phyloP scores from a whole-genome alignment of 2,329 filamentous ascomycete species.

The Rachicladosporium sp. region DNA sequence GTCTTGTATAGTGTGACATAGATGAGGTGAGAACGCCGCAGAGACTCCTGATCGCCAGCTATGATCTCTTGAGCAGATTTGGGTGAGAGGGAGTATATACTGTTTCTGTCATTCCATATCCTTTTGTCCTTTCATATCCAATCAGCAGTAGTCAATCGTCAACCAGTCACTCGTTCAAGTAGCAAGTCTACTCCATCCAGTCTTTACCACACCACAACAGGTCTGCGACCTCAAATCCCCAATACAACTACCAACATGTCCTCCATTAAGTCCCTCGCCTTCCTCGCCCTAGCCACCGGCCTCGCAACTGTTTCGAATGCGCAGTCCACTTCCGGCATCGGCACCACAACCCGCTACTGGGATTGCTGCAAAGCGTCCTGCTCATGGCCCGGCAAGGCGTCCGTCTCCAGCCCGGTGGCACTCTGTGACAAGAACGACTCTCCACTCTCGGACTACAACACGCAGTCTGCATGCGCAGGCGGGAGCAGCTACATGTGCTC shows the following conservation, averaged over 20 bases:
- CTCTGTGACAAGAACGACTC: slow-evolving; percentile 45
- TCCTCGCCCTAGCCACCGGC: slow-evolving; percentile 15
- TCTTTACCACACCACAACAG: too few relatives aligned
- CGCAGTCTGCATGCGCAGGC: slow-evolving; percentile 42
- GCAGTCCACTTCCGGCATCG: slow-evolving; percentile 16
- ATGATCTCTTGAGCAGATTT: too few relatives aligned
- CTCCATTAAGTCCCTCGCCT: slow-evolving; percentile 11
- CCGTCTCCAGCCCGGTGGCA: slow-evolving; percentile 39
- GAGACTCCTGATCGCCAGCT: too few relatives aligned
- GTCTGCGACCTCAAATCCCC: too few relatives aligned
- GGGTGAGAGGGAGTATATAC: too few relatives aligned
- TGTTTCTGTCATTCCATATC: too few relatives aligned
- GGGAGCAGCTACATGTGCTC: slow-evolving; percentile 51
- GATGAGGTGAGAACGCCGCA: too few relatives aligned
- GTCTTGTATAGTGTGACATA: too few relatives aligned
- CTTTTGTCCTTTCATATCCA: too few relatives aligned
- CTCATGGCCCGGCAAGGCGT: slow-evolving; percentile 45
- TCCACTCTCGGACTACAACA: slow-evolving; percentile 38
- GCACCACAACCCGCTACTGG: slow-evolving; percentile 31
- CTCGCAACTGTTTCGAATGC: slow-evolving; percentile 12
- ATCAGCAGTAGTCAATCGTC: too few relatives aligned
- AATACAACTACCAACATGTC: slow-evolving; percentile 5
- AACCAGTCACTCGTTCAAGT: too few relatives aligned
- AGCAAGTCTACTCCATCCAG: too few relatives aligned
- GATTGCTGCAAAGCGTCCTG: slow-evolving; percentile 64